These are phyloP conservation scores for Fusarium sp. DNA, from an alignment of 2,329 filamentous ascomycete genomes.

Conservation along the genomic window DNA sequence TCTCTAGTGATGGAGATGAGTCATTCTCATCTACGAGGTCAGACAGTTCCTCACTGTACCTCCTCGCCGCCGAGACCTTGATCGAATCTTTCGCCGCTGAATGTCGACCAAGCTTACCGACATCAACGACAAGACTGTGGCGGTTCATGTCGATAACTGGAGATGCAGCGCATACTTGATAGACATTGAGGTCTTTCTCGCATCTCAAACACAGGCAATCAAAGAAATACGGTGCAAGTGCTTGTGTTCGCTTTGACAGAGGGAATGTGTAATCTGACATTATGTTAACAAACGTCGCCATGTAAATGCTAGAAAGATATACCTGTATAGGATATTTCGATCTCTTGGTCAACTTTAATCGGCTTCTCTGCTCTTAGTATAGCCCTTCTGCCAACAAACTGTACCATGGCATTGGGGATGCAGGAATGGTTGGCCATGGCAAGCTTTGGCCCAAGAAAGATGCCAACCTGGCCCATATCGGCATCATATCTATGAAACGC, in stretches of 20 bases:
- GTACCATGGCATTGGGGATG: conserved; percentile 69
- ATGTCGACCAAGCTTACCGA: conserved; percentile 50
- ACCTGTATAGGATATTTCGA: conserved; percentile 74
- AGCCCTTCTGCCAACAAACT: conserved; percentile 66
- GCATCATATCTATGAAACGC: conserved; percentile 69
- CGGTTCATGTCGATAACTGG: conserved; percentile 60
- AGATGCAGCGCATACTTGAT: conserved; percentile 62
- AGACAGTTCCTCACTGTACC: conserved; percentile 48
- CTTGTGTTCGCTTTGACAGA: conserved; percentile 57
- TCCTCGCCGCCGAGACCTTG: conserved; percentile 36
- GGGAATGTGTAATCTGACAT: conserved; percentile 63
- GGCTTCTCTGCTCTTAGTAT: conserved; percentile 63
- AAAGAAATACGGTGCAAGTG: conserved; percentile 66
- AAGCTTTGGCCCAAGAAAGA: conserved; percentile 68
- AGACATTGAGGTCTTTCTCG: conserved; percentile 64
- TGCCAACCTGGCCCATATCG: conserved; percentile 65
- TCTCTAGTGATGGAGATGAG: conserved; percentile 45
- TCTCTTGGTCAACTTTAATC: conserved; percentile 67
- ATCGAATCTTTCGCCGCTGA: conserved; percentile 42
- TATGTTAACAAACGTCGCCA: neutral
- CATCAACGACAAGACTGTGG: conserved; percentile 60
- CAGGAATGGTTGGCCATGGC: conserved; percentile 75
- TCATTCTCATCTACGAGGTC: conserved; percentile 46
- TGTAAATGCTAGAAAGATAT: conserved; percentile 9
- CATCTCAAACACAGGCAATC: conserved; percentile 65